These are phyloP conservation scores for Diaporthe longicolla DNA, from an alignment of 2,329 filamentous ascomycete species.

Conservation along the genomic window DNA sequence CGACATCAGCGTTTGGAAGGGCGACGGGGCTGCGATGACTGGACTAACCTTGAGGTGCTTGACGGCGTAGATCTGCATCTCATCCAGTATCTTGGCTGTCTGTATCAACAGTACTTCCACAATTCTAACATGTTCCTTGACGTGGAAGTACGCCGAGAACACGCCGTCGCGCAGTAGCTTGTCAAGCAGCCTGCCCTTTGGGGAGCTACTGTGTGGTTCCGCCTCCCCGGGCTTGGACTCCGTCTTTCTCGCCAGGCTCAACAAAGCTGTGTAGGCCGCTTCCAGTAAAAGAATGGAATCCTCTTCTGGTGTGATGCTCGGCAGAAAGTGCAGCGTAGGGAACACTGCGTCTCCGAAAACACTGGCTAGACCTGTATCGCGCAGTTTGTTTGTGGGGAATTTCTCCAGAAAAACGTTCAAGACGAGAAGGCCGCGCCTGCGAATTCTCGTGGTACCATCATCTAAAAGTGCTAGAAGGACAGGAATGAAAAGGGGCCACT, in stretches of 20 bases:
- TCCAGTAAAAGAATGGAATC: constrained; percentile 77
- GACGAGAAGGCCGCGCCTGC: constrained; percentile 68
- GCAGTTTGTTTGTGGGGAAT: constrained; percentile 67
- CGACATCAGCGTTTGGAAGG: constrained; percentile 8
- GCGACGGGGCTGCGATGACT: constrained; percentile 49
- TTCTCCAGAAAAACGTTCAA: constrained; percentile 68
- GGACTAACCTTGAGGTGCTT: constrained; percentile 76
- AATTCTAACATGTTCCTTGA: constrained; percentile 70
- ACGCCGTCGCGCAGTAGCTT: constrained; percentile 69
- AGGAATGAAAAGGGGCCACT: constrained; percentile 80
- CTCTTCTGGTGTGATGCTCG: constrained; percentile 79
- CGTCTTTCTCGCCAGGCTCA: constrained; percentile 66
- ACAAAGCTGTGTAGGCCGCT: constrained; percentile 76
- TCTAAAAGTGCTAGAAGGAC: constrained; percentile 79
- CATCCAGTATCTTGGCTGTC: constrained; percentile 63
- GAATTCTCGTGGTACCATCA: constrained; percentile 68
- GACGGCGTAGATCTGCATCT: constrained; percentile 72
- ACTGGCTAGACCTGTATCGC: constrained; percentile 73
- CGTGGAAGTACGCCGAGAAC: constrained; percentile 69
- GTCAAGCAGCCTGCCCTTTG: constrained; percentile 62
- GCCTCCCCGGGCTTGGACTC: constrained; percentile 41
- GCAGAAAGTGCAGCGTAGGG: constrained; percentile 82
- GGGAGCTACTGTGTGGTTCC: constrained; percentile 44
- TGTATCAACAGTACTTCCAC: constrained; percentile 69
- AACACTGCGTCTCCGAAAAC: constrained; percentile 79